phyloP scores from a whole-genome alignment of 2,329 filamentous ascomycete species.

The Gyromitra esculenta region DNA sequence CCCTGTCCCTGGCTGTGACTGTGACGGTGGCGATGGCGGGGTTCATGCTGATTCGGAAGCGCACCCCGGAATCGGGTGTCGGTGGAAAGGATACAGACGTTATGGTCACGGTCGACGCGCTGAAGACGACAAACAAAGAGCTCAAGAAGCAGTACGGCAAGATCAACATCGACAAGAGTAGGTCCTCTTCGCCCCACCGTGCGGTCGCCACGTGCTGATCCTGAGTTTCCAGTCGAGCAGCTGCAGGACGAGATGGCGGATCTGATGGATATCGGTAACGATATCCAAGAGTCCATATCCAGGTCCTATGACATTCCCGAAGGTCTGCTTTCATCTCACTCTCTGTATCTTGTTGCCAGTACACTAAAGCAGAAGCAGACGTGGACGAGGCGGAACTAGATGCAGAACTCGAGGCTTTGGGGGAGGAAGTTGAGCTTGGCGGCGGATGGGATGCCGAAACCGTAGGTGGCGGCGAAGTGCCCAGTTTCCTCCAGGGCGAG shows the following conservation, averaged over 20 bases:
- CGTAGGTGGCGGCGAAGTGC: constrained; percentile 68
- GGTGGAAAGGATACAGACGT: constrained; percentile 66
- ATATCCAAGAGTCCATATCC: constrained; percentile 94
- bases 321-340: constrained; percentile 35
- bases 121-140: constrained; percentile 96
- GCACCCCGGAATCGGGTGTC: constrained; percentile 19
- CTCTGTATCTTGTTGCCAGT: no score
- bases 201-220: constrained; percentile 21
- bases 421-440: constrained; percentile 92
- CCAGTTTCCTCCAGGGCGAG: constrained; percentile 90
- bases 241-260: constrained; percentile 99
- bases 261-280: constrained; percentile 95
- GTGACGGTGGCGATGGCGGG: constrained; percentile 29
- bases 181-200: constrained; percentile 4
- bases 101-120: constrained; percentile 96
- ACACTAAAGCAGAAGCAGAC: constrained; percentile 64
- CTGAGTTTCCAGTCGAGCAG: constrained; percentile 71
- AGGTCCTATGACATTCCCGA: constrained; percentile 94
- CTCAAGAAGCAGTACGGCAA: constrained; percentile 95
- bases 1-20: constrained; percentile 15
- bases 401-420: constrained; percentile 72
- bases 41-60: constrained; percentile 50
- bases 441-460: constrained; percentile 62
- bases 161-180: constrained; percentile 90
- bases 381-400: constrained; percentile 96